phyloP scores from a whole-genome alignment of 257 asterid species.

The Echium plantagineum region DNA sequence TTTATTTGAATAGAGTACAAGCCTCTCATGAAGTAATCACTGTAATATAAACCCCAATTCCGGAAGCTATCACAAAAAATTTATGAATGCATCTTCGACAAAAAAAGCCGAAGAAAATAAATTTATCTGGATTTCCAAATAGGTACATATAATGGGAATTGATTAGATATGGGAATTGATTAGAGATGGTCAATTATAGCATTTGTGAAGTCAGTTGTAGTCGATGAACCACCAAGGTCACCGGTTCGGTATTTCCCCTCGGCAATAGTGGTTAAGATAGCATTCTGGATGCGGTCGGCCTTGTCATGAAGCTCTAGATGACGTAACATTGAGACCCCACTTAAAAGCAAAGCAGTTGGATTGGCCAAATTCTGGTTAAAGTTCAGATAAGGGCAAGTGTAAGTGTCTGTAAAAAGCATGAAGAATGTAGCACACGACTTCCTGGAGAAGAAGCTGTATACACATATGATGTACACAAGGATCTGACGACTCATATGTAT shows the following conservation, averaged over 20 bases:
- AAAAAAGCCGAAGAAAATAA: slow-evolving; percentile 27
- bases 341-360: slow-evolving; percentile 91
- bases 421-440: background rate
- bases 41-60: slow-evolving; percentile 9
- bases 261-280: slow-evolving; percentile 69
- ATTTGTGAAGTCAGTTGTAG: slow-evolving; percentile 70
- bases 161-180: too few species aligned
- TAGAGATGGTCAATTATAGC: slow-evolving; percentile 74
- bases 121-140: background rate
- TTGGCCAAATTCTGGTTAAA: slow-evolving; percentile 74
- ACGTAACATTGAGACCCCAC: slow-evolving; percentile 69
- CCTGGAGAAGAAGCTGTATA: background rate
- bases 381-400: slow-evolving; percentile 1
- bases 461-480: background rate
- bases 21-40: slow-evolving; percentile 7
- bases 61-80: slow-evolving; percentile 9
- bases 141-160: slow-evolving; percentile 25
- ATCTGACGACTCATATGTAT: background rate
- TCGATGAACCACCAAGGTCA: slow-evolving; percentile 85
- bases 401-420: background rate
- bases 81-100: slow-evolving; percentile 4
- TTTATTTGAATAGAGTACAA: background rate
- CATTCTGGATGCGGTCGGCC: slow-evolving; percentile 75
- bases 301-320: slow-evolving; percentile 69
- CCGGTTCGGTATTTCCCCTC: slow-evolving; percentile 85